Conservation (phyloP, 208 protist genomes). For the Trypanosoma boissoni region DNA sequence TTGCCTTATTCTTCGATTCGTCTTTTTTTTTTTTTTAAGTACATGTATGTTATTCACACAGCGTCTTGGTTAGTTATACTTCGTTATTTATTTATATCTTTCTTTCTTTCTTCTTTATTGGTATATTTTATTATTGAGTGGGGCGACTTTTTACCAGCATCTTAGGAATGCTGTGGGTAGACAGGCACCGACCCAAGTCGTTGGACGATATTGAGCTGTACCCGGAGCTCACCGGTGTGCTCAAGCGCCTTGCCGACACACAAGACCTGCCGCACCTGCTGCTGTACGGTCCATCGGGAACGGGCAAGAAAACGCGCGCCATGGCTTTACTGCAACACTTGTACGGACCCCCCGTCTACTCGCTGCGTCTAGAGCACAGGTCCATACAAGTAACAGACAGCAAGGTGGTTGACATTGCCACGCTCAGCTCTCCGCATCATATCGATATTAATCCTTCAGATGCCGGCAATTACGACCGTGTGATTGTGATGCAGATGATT, state of each 20-base stretch:
- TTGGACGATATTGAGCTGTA: constrained; percentile 96
- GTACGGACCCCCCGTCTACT: constrained; percentile 91
- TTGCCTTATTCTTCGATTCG: background rate
- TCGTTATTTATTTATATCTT: constrained; percentile 1
- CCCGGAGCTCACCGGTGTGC: constrained; percentile 79
- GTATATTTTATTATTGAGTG: background rate
- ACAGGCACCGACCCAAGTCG: constrained; percentile 98
- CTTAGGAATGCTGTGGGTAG: constrained; percentile 96
- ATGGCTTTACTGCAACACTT: constrained; percentile 94
- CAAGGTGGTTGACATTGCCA: constrained; percentile 96
- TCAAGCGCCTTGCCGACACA: constrained; percentile 83
- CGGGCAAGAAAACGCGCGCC: constrained; percentile 96
- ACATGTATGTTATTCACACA: background rate
- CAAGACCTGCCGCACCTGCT: constrained; percentile 97
- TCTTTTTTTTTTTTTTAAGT: constrained; percentile 2
- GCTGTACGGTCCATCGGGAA: constrained; percentile 96
- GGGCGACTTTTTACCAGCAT: background rate
- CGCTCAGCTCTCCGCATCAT: constrained; percentile 96
- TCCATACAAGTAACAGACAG: constrained; percentile 85
- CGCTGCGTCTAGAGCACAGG: constrained; percentile 89
- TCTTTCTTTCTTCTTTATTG: constrained; percentile 7
- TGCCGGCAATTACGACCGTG: constrained; percentile 95
- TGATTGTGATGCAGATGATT: constrained; percentile 98
- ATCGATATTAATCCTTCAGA: constrained; percentile 99
- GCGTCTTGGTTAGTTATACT: background rate